Evolutionary conservation across 768 basidiomycete genomes (phyloP).

Genomic region (Trametes cubensis): DNA sequence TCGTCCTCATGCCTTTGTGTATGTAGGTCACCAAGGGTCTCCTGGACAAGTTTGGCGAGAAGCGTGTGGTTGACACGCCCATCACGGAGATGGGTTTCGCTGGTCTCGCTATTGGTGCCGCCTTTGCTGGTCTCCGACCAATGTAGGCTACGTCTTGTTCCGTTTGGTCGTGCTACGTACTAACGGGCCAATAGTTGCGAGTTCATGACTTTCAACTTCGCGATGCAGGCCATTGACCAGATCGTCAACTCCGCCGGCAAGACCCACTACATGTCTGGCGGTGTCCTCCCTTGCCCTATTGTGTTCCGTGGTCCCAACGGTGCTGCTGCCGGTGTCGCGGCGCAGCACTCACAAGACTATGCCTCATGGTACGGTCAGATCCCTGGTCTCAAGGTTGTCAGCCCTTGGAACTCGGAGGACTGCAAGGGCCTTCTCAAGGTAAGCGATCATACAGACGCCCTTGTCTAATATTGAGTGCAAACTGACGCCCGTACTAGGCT

Average conservation of each 20-base stretch:
- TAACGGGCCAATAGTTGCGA: conserved; percentile 68
- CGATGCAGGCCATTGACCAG: conserved; percentile 99
- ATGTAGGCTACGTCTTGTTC: conserved; percentile 55
- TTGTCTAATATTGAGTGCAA: background rate
- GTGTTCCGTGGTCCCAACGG: conserved; percentile 99
- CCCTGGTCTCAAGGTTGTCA: conserved; percentile 96
- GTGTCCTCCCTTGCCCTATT: conserved; percentile 96
- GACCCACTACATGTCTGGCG: conserved; percentile 99
- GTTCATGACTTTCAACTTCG: conserved; percentile 99
- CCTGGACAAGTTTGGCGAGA: conserved; percentile 98
- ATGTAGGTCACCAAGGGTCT: conserved; percentile 94
- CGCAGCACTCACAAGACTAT: conserved; percentile 98
- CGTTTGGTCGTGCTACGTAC: background rate
- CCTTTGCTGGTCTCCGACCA: conserved; percentile 91
- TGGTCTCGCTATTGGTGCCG: conserved; percentile 94
- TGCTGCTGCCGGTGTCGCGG: conserved; percentile 94
- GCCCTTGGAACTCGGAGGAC: conserved; percentile 98
- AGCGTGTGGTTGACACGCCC: conserved; percentile 95
- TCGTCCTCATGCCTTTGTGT: background rate
- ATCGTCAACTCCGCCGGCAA: conserved; percentile 99
- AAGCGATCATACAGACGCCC: conserved; percentile 20
- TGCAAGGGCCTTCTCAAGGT: conserved; percentile 98
- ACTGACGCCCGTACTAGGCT: conserved; percentile 48
- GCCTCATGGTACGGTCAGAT: conserved; percentile 92
- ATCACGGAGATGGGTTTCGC: conserved; percentile 99